Base-by-base conservation (phyloP, 208 protist species). In the Leishmania amazonensis region DNA sequence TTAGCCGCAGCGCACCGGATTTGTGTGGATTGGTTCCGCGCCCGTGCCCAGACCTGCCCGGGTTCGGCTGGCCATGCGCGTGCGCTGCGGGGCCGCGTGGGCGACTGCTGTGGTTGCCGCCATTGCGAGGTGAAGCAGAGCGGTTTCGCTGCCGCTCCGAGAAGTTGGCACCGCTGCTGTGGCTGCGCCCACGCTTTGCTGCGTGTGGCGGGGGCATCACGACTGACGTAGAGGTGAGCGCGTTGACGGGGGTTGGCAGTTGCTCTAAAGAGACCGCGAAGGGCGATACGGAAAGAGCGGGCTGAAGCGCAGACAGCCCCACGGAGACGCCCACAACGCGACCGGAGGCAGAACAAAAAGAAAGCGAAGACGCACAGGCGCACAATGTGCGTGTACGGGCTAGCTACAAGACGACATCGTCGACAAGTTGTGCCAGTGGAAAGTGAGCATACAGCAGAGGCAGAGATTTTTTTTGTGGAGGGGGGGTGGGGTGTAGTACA, bases 1-100 rank as follows among this genome's bases (percentile, higher is more conserved):
- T 95, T 31, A 93, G 73, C 60, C 84, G 84, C 73, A 83, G 78
- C 51, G 75, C 75, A 1, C 71, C 79, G 3, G 65, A 53, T 62
- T 77, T 85, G 53, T 58, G 80, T 5, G 58, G 75, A 67, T 84
- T 67, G 9, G 38, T 45, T 24, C 28, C 53, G 28, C 58, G 42
- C 45, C 6, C 7, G 42, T 53, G 35, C 49, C 38, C 54, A 40
- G 8, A 2, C 19, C 35, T 35, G 13, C 2, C 17, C 13, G 13
- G 17, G 62, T 68, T n/a, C 35, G n/a, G 3, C 31, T 68, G 9
- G 68, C 24, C 40, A 45, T 3, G 21, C 15, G 47, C 47, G 47
- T 40, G 45, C 11, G 47, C 72, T 6, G 24, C 17, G 15, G 31
- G 31, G 51, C 51, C 2, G n/a, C 72, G 72, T 17, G 51, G 72